A percentile compares a stretch with the other conserved stretches of the same genome.
Conservation (phyloP, 305 asterid genomes). For the Fraxinus xanthoxyloides region DNA sequence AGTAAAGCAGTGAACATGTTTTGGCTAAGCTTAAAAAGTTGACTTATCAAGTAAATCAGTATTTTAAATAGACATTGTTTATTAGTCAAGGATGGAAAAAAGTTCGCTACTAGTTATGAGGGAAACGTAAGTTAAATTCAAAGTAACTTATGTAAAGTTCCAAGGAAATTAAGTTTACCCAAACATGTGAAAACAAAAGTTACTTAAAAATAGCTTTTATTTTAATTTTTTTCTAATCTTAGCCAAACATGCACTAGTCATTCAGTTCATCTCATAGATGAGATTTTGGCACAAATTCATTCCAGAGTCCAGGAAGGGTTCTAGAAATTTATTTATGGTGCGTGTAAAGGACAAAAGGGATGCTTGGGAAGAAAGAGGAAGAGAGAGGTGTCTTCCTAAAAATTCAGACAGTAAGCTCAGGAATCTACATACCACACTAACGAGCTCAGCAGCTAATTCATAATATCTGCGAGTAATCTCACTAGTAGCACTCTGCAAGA, state of each 20-base stretch:
- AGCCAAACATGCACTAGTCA: constrained; percentile 10
- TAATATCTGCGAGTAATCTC: constrained; percentile 76
- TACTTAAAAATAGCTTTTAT: background rate
- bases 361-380: background rate
- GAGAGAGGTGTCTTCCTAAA: background rate
- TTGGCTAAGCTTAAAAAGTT: background rate
- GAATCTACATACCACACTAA: constrained; percentile 63
- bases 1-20: background rate
- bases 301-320: constrained; percentile 7
- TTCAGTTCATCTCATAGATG: constrained; percentile 8
- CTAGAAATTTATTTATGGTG: background rate
- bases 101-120: background rate
- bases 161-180: background rate
- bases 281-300: background rate
- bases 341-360: background rate
- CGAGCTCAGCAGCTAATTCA: constrained; percentile 80
- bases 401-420: constrained; percentile 1
- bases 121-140: background rate
- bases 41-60: background rate
- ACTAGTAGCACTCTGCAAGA: constrained; percentile 63
- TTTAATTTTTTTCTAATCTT: background rate
- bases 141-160: background rate
- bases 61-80: background rate
- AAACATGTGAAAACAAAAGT: background rate
- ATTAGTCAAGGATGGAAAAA: background rate